phyloP scores from a whole-genome alignment of 169 alveolate species.

The Plasmodium billcollinsi region DNA sequence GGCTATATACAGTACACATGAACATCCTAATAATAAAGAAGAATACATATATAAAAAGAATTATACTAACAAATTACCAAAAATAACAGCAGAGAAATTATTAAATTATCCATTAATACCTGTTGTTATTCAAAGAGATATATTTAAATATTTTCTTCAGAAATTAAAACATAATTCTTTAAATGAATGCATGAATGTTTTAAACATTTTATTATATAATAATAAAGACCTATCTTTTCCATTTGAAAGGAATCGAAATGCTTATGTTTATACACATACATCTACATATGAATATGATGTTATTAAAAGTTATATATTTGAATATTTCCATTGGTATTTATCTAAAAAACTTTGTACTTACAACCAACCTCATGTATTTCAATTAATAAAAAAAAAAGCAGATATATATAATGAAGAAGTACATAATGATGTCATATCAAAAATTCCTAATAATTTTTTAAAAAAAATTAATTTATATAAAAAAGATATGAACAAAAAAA shows the following conservation, averaged over 20 bases:
- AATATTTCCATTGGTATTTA: conserved; percentile 19
- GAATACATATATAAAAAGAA: not conserved
- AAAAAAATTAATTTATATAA: conserved; percentile 3
- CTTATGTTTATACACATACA: conserved; percentile 9
- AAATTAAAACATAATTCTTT: conserved; percentile 42
- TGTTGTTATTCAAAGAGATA: conserved; percentile 64
- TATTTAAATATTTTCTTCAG: conserved; percentile 59
- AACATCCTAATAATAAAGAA: not conserved
- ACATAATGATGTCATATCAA: conserved; percentile 10
- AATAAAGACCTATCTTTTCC: not conserved
- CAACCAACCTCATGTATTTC: conserved; percentile 49
- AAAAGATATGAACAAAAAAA: conserved; percentile 1
- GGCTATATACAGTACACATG: not conserved
- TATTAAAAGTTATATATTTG: conserved; percentile 52
- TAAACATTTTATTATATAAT: conserved; percentile 19
- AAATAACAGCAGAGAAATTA: conserved; percentile 52
- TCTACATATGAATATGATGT: conserved; percentile 59
- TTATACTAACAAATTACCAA: not conserved
- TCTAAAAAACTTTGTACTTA: conserved; percentile 29
- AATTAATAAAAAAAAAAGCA: not conserved
- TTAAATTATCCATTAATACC: conserved; percentile 66
- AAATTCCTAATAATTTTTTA: conserved; percentile 6
- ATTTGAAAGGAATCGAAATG: conserved; percentile 19
- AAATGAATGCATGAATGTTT: conserved; percentile 36
- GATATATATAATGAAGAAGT: not conserved